These are phyloP conservation scores for Lactarius deliciosus DNA, from an alignment of 768 basidiomycete genomes.

Conservation along the genomic window DNA sequence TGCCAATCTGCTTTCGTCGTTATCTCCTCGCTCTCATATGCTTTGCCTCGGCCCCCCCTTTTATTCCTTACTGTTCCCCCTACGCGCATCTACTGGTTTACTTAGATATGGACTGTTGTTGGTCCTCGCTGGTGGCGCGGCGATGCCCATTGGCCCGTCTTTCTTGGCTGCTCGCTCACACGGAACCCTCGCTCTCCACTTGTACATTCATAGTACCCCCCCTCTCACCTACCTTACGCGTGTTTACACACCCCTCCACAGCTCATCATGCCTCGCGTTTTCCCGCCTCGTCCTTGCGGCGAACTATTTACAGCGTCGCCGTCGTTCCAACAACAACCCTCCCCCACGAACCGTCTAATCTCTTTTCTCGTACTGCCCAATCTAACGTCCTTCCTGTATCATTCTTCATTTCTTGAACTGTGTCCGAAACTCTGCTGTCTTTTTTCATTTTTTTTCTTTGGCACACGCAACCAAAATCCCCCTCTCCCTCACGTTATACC, in stretches of 20 bases:
- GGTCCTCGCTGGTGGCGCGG: neutral
- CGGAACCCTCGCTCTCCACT: neutral
- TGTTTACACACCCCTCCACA: neutral
- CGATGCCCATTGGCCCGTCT: neutral
- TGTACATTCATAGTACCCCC: neutral
- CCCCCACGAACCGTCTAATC: neutral
- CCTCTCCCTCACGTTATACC: neutral
- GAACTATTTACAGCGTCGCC: neutral
- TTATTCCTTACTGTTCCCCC: neutral
- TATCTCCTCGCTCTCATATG: slow-evolving; percentile 25
- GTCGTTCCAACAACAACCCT: neutral
- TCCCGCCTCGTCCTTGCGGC: neutral
- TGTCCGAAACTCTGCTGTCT: neutral
- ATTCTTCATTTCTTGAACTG: neutral
- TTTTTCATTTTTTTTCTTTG: neutral
- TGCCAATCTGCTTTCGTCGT: slow-evolving; percentile 23
- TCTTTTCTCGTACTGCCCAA: neutral
- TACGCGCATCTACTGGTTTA: slow-evolving; percentile 5
- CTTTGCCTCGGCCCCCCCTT: neutral
- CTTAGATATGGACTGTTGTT: slow-evolving; percentile 5
- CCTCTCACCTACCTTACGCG: neutral
- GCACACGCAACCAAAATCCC: neutral
- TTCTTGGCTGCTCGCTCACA: neutral
- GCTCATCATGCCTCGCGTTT: slow-evolving; percentile 2
- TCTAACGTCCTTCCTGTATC: neutral